A percentile compares a stretch with the other conserved stretches of the same genome.
phyloP scores from a whole-genome alignment of 371 early-diverging fungal species.

The Entomophthora muscae region DNA sequence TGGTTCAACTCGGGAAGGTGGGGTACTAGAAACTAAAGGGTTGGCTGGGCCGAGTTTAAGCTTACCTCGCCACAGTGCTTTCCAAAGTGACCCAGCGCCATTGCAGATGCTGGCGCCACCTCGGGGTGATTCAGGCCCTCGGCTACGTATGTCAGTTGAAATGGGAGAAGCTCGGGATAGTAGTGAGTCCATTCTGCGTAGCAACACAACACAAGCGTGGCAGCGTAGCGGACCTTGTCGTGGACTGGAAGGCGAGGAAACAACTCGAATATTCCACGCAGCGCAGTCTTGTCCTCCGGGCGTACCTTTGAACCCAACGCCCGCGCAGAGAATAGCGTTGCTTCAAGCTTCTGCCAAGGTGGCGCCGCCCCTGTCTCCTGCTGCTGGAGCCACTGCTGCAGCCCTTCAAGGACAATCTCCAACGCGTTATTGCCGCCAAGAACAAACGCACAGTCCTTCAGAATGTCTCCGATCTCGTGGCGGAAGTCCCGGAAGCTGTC shows the following conservation, averaged over 20 bases:
- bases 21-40: conserved; percentile 32
- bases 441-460: conserved; percentile 82
- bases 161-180: conserved; percentile 75
- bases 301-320: conserved; percentile 77
- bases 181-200: conserved; percentile 82
- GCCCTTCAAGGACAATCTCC: conserved; percentile 34
- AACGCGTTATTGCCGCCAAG: conserved; percentile 59
- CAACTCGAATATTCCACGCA: conserved; percentile 79
- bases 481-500: conserved; percentile 91
- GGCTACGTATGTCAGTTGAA: conserved; percentile 72
- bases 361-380: conserved; percentile 17
- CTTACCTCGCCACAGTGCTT: conserved; percentile 71
- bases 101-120: conserved; percentile 70
- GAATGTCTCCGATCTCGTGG: conserved; percentile 89
- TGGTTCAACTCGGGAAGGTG: conserved; percentile 54
- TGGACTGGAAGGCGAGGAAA: conserved; percentile 68
- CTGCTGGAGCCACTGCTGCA: conserved; percentile 16
- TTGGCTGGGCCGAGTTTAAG: not conserved
- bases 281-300: conserved; percentile 39
- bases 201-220: conserved; percentile 84
- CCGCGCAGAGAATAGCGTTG: conserved; percentile 78
- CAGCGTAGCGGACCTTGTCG: conserved; percentile 84
- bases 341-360: conserved; percentile 87
- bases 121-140: conserved; percentile 75
- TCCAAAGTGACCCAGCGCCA: conserved; percentile 74